phyloP scores from a whole-genome alignment of 2,329 filamentous ascomycete genomes.

The Plenodomus lindquistii region DNA sequence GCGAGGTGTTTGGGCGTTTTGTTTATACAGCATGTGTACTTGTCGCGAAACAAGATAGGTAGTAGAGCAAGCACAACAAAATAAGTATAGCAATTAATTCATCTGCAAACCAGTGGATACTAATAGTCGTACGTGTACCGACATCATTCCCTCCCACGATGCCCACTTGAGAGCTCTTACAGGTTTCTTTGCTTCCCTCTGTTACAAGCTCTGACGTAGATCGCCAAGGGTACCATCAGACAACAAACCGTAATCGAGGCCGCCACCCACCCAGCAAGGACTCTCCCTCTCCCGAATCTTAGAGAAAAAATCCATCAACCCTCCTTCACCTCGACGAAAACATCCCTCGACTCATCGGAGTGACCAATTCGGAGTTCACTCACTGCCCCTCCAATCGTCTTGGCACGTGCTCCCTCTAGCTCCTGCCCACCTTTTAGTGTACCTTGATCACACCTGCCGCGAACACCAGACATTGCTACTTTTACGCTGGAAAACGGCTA shows the following conservation, averaged over 20 bases:
- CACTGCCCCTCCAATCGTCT: slow-evolving; percentile 25
- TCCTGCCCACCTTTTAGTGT: slow-evolving; percentile 11
- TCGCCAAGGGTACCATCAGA: slow-evolving; percentile 10
- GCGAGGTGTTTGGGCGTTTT: slow-evolving; percentile 10
- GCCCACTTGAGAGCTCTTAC: slow-evolving; percentile 1
- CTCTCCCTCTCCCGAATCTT: neutral
- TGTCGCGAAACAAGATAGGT: neutral
- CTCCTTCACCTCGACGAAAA: neutral
- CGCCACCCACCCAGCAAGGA: neutral
- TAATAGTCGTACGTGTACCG: neutral
- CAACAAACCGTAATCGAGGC: neutral
- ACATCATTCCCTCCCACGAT: neutral
- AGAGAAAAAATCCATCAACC: neutral
- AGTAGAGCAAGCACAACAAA: neutral
- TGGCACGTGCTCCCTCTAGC: slow-evolving; percentile 36
- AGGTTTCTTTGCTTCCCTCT: slow-evolving; percentile 12
- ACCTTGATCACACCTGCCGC: slow-evolving; percentile 16
- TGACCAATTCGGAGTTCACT: slow-evolving; percentile 6
- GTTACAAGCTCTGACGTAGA: slow-evolving; percentile 20
- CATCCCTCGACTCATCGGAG: neutral
- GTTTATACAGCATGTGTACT: neutral
- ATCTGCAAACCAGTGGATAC: neutral
- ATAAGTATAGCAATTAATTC: neutral
- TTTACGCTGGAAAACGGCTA: slow-evolving; percentile 19
- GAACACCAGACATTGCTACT: slow-evolving; percentile 13